Evolutionary conservation across 148 eudicot species (phyloP).

Genomic region (Agrostemma githago): DNA sequence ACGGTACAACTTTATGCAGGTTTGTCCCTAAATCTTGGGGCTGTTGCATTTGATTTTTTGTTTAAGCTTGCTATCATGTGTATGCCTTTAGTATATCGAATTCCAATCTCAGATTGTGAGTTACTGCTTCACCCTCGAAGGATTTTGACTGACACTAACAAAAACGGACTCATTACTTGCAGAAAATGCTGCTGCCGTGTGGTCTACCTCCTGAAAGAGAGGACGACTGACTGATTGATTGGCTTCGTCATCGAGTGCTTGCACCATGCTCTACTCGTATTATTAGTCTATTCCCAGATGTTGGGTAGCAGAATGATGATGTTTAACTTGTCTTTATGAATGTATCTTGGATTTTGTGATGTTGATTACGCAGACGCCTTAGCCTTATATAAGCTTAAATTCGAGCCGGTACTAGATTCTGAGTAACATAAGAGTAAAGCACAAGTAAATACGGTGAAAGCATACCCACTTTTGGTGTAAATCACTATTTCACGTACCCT

Average conservation of each 20-base stretch:
- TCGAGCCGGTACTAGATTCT: too few relatives aligned
- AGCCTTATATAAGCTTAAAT: too few relatives aligned
- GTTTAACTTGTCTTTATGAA: too few relatives aligned
- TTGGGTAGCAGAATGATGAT: too few relatives aligned
- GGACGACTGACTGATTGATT: constrained; percentile 18
- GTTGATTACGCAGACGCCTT: too few relatives aligned
- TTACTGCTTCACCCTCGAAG: background rate
- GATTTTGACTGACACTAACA: background rate
- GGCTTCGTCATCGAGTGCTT: background rate
- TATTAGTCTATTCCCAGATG: too few relatives aligned
- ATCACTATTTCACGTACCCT: too few relatives aligned
- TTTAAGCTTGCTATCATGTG: background rate
- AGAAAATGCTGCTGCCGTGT: constrained; percentile 86
- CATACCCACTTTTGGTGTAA: too few relatives aligned
- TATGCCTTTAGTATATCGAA: background rate
- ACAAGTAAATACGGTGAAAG: too few relatives aligned
- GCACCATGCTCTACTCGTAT: background rate
- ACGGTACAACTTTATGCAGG: constrained; percentile 98
- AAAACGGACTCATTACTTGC: constrained; percentile 23
- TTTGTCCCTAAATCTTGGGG: constrained; percentile 14
- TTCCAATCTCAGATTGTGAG: background rate
- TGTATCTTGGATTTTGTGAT: too few relatives aligned
- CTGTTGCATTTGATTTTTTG: background rate
- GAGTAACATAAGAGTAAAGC: too few relatives aligned
- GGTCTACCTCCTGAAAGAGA: constrained; percentile 60